Conservation (phyloP, 331 rosid species). For the Rosa hybrid region DNA sequence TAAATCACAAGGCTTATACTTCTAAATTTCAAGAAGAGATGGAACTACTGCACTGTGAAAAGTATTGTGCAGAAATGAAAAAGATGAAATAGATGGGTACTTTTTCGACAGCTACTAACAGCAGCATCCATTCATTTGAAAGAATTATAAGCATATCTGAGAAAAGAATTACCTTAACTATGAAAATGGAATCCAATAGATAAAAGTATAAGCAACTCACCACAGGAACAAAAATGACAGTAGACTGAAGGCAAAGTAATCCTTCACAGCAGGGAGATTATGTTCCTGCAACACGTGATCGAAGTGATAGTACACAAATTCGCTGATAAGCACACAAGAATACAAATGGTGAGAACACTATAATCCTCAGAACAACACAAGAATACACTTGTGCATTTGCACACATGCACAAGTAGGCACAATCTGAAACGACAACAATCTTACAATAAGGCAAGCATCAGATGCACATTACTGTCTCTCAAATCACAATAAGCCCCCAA, state of each 20-base stretch:
- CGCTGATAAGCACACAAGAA: neutral
- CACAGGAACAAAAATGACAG: neutral
- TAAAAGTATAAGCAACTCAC: neutral
- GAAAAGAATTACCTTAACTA: neutral
- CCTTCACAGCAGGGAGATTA: neutral
- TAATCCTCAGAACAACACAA: neutral
- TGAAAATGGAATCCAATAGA: neutral
- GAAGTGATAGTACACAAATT: neutral
- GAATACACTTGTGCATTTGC: neutral
- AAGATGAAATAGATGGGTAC: neutral
- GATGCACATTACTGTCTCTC: neutral
- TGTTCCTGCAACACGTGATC: neutral
- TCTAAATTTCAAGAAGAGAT: neutral
- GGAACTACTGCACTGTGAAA: neutral
- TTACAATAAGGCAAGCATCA: neutral
- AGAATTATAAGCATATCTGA: neutral
- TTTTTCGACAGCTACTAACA: neutral
- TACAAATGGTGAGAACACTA: neutral
- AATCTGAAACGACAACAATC: neutral
- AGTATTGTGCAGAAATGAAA: neutral
- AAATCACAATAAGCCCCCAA: neutral
- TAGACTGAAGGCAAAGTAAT: neutral
- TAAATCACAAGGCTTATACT: neutral
- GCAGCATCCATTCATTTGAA: neutral
- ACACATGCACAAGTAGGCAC: neutral